These are phyloP conservation scores for Aspergillus pseudoterreus DNA, from an alignment of 2,329 filamentous ascomycete genomes.

Conservation along the genomic window DNA sequence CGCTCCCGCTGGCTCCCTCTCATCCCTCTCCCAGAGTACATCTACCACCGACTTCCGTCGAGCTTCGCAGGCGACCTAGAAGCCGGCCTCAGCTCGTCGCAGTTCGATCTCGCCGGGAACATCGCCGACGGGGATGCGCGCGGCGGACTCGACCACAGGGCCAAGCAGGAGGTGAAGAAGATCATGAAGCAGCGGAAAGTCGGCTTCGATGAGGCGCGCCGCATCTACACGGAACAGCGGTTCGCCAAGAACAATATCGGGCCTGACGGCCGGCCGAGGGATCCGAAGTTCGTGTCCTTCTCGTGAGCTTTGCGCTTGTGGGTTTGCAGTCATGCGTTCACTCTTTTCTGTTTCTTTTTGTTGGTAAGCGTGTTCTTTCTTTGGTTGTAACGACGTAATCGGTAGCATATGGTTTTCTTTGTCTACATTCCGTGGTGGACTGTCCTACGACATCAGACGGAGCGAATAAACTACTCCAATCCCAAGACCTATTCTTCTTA, in stretches of 20 bases:
- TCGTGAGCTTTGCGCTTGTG: slow-evolving; percentile 47
- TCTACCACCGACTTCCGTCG: slow-evolving; percentile 74
- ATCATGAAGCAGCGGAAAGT: slow-evolving; percentile 87
- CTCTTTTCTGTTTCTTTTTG: not conserved
- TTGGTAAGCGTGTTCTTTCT: not conserved
- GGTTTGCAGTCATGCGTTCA: not conserved
- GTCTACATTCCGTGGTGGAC: too few relatives aligned
- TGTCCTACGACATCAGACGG: too few relatives aligned
- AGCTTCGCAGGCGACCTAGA: slow-evolving; percentile 83
- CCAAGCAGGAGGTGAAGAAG: slow-evolving; percentile 75
- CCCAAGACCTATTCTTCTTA: too few relatives aligned
- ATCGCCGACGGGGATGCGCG: slow-evolving; percentile 74
- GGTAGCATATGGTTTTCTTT: too few relatives aligned
- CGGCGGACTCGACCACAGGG: slow-evolving; percentile 73
- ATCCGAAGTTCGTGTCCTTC: slow-evolving; percentile 96
- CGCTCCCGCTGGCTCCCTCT: slow-evolving; percentile 71
- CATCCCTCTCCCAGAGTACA: slow-evolving; percentile 62
- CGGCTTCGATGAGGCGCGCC: slow-evolving; percentile 84
- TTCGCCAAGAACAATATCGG: slow-evolving; percentile 88
- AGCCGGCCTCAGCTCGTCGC: slow-evolving; percentile 74
- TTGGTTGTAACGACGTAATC: too few relatives aligned
- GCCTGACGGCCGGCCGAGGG: slow-evolving; percentile 78
- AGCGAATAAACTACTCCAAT: too few relatives aligned
- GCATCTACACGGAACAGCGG: slow-evolving; percentile 77
- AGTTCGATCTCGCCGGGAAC: slow-evolving; percentile 80